Base-by-base conservation (phyloP, 116 monocot species). In the Cymodocea nodosa region DNA sequence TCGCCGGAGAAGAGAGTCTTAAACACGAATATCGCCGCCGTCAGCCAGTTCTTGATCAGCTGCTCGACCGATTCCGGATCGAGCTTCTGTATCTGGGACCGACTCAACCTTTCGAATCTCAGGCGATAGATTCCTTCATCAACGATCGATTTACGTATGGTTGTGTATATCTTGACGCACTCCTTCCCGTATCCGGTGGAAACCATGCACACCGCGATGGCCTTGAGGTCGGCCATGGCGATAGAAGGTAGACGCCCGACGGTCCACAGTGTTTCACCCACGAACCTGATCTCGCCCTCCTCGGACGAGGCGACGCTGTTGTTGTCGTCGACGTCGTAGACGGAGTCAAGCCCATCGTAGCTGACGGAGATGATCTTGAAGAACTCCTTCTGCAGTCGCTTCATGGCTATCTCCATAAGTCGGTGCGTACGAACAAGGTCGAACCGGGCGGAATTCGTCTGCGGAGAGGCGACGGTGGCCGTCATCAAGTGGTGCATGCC, bases 151-250 rank as follows among this genome's bases (percentile, higher is more conserved):
- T 71, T 76, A 14, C 89, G 80, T 23, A 78, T 55, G 56, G 15
- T 35, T 25, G 63, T 74, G 68, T 89, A 94, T 36, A 76, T 51
- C 37, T 66, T 62, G 54, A 84, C 39, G 74, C 93, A 94, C 72
- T 94, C 86, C 59, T 74, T 69, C 70, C 79, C 78, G 74, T 94
- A 85, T 0, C 93, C 89, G 15, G 77, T 57, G 22, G 75, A 53
- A 70, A 86, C 64, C 93, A 94, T 94, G 64, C 78, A 73, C 9
- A 81, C 63, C 40, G 87, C 83, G 53, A 93, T 83, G 37, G 70
- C 37, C 52, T 50, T 69, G 51, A 76, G 69, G 23, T 65, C 36
- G 2, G 40, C 56, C 50, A 66, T 50, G 9, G 48, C 30, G 5
- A n/a, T 23, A 8, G 52, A 16, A 44, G 65, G 22, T 34, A 64